These are phyloP conservation scores for Pseudogymnoascus sp. DNA, from an alignment of 2,329 filamentous ascomycete genomes.

Conservation along the genomic window DNA sequence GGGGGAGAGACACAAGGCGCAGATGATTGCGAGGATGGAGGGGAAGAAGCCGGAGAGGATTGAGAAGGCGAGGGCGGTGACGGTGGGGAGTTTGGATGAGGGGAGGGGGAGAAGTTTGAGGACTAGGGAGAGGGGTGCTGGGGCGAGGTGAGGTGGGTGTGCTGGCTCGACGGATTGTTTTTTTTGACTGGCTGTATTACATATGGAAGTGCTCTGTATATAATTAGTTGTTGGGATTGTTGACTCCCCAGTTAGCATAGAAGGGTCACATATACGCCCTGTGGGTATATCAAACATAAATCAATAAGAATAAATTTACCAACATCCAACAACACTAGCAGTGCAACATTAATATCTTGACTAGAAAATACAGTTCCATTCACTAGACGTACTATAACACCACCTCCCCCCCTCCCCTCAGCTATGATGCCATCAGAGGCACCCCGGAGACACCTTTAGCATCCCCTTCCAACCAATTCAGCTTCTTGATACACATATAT, in stretches of 20 bases:
- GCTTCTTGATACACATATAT: constrained; percentile 8
- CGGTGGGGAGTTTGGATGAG: constrained; percentile 18
- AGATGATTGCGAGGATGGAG: constrained; percentile 26
- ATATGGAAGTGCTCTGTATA: constrained; percentile 5
- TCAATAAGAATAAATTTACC: not conserved
- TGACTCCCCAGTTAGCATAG: not conserved
- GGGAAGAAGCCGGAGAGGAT: constrained; percentile 22
- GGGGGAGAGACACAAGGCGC: constrained; percentile 23
- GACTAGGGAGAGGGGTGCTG: not conserved
- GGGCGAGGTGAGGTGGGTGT: not conserved
- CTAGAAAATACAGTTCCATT: no score
- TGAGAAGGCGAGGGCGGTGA: constrained; percentile 18
- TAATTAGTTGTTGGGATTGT: not conserved
- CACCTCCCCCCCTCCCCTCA: not conserved
- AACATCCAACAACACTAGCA: not conserved
- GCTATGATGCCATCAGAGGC: not conserved
- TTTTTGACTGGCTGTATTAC: not conserved
- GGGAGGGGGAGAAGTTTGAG: not conserved
- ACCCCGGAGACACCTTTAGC: not conserved
- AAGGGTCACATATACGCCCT: not conserved
- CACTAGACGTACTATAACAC: not conserved
- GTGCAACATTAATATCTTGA: not conserved
- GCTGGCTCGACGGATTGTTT: not conserved
- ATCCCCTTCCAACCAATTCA: not conserved
- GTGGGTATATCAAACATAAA: not conserved